Percentiles rank a stretch among this genome's conserved stretches.
These are phyloP conservation scores for Trichopus zeylanicus DNA, from an alignment of 116 monocot genomes.

Conservation along the genomic window DNA sequence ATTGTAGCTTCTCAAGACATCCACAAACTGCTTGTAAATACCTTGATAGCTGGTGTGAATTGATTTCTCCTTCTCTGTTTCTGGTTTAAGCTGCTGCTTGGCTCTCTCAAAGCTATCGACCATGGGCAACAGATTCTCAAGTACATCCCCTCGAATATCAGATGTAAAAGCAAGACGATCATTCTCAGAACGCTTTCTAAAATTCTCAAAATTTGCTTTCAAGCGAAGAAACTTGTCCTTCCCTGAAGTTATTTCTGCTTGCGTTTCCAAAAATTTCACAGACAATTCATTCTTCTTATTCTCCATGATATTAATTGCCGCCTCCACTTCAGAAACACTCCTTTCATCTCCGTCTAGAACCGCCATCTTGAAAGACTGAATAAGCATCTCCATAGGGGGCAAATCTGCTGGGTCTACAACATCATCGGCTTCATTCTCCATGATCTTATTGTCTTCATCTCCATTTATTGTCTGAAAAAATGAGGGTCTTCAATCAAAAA, in stretches of 20 bases:
- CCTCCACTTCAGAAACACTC: slow-evolving; percentile 33
- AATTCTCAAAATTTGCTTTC: slow-evolving; percentile 90
- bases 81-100: slow-evolving; percentile 52
- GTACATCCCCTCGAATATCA: slow-evolving; percentile 48
- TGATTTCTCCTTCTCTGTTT: slow-evolving; percentile 80
- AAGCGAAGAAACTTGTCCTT: slow-evolving; percentile 61
- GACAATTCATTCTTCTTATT: slow-evolving; percentile 43
- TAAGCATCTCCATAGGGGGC: slow-evolving; percentile 46
- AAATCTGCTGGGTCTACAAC: slow-evolving; percentile 17
- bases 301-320: slow-evolving; percentile 42
- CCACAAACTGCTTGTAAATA: slow-evolving; percentile 96
- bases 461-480: slow-evolving; percentile 35
- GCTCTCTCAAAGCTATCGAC: slow-evolving; percentile 85
- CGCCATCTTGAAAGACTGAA: slow-evolving; percentile 69
- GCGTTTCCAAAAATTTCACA: slow-evolving; percentile 25
- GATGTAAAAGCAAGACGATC: slow-evolving; percentile 51
- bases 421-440: slow-evolving; percentile 6
- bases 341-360: slow-evolving; percentile 62
- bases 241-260: slow-evolving; percentile 40
- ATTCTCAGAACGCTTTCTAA: slow-evolving; percentile 72
- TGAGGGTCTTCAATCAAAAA: too few species aligned
- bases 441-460: slow-evolving; percentile 23
- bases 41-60: slow-evolving; percentile 83
- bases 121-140: slow-evolving; percentile 71
- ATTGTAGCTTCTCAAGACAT: slow-evolving; percentile 65